Evolutionary conservation across 352 stramenopile genomes (phyloP).

Genomic region (Globisporangium heterothallicum): DNA sequence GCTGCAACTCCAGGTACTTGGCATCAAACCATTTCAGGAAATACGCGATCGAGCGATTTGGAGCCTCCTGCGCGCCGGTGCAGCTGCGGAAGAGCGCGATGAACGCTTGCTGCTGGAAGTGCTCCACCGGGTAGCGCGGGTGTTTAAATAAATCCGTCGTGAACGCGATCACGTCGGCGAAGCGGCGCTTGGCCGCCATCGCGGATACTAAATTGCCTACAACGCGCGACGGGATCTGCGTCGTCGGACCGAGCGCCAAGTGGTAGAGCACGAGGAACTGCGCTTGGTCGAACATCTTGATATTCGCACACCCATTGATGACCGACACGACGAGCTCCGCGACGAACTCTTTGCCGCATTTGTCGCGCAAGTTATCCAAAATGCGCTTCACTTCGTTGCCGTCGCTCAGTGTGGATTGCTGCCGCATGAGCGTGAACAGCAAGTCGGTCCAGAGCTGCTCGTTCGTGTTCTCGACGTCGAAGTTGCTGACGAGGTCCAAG

Average conservation of each 20-base stretch:
- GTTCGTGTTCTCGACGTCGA: slow-evolving; percentile 41
- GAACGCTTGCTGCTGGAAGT: slow-evolving; percentile 64
- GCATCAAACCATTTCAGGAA: slow-evolving; percentile 38
- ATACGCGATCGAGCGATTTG: slow-evolving; percentile 10
- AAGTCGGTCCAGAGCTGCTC: slow-evolving; percentile 64
- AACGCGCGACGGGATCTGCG: slow-evolving; percentile 35
- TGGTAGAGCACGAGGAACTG: slow-evolving; percentile 51
- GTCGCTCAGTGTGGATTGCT: slow-evolving; percentile 25
- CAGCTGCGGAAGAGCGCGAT: slow-evolving; percentile 48
- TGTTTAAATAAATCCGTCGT: slow-evolving; percentile 29
- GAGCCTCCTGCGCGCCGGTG: slow-evolving; percentile 3
- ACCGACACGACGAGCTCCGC: slow-evolving; percentile 36
- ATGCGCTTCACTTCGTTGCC: slow-evolving; percentile 27
- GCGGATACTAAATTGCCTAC: slow-evolving; percentile 44
- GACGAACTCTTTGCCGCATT: slow-evolving; percentile 42
- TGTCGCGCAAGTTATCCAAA: slow-evolving; percentile 24
- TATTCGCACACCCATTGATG: slow-evolving; percentile 63
- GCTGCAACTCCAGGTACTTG: background rate
- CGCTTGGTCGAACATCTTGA: slow-evolving; percentile 47
- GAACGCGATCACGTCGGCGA: slow-evolving; percentile 30
- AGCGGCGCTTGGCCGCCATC: slow-evolving; percentile 30
- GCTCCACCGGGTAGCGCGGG: slow-evolving; percentile 21
- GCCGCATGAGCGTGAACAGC: slow-evolving; percentile 65
- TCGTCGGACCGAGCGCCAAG: slow-evolving; percentile 11
- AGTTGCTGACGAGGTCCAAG: slow-evolving; percentile 40